Percentiles rank a stretch among this genome's conserved stretches.
Conservation (phyloP, 2,329 filamentous ascomycete genomes). For the Aureobasidium zeae region DNA sequence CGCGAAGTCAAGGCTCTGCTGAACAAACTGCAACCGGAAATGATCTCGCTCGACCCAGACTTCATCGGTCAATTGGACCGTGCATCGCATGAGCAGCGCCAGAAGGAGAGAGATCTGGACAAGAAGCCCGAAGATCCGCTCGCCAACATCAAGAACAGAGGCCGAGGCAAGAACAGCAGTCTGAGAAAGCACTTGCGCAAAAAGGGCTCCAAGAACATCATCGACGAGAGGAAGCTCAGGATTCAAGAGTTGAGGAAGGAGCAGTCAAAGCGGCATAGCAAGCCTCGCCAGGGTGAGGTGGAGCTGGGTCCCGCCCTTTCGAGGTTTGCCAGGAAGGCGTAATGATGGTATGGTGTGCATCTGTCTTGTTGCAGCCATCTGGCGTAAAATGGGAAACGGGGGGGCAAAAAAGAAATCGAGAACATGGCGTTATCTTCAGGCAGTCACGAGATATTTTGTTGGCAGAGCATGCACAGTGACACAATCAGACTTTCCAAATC, state of each 20-base stretch:
- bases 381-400: neutral
- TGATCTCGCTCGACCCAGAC: constrained; percentile 91
- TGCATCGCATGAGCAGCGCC: constrained; percentile 65
- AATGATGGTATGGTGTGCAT: constrained; percentile 6
- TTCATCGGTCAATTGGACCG: constrained; percentile 84
- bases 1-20: constrained; percentile 79
- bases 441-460: too few species aligned
- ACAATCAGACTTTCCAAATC: too few species aligned
- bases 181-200: constrained; percentile 83
- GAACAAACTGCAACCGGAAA: constrained; percentile 91
- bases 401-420: too few species aligned
- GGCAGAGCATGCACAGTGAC: too few species aligned
- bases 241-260: constrained; percentile 71
- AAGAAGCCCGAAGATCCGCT: constrained; percentile 48
- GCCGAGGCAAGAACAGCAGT: constrained; percentile 80
- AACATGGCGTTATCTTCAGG: too few species aligned
- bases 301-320: constrained; percentile 79
- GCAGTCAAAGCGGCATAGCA: constrained; percentile 58
- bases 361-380: neutral
- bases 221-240: constrained; percentile 86
- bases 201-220: constrained; percentile 84
- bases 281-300: constrained; percentile 58
- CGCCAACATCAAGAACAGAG: constrained; percentile 60
- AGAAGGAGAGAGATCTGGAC: constrained; percentile 72
- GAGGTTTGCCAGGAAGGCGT: constrained; percentile 65